Percentiles rank a stretch among this genome's conserved stretches.
These are phyloP conservation scores for Neurospora terricola DNA, from an alignment of 495 filamentous ascomycete genomes.

Conservation along the genomic window DNA sequence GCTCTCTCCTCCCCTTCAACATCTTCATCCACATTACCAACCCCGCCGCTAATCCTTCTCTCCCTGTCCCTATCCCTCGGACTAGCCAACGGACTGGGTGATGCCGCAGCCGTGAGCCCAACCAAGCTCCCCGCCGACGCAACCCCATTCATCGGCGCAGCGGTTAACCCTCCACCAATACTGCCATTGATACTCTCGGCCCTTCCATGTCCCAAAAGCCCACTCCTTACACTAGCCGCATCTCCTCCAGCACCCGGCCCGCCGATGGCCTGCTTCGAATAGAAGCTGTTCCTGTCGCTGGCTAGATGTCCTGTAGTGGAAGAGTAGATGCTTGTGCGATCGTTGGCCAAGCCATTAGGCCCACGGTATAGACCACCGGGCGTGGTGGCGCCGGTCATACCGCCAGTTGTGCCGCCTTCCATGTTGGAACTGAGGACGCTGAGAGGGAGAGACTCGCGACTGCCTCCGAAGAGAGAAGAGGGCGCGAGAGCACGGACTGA, in stretches of 20 bases:
- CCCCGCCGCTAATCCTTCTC: slow-evolving; percentile 4
- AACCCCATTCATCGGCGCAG: not conserved
- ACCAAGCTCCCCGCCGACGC: not conserved
- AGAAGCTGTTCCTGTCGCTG: slow-evolving; percentile 74
- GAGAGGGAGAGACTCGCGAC: slow-evolving; percentile 74
- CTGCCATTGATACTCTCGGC: slow-evolving; percentile 77
- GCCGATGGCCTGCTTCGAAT: slow-evolving; percentile 53
- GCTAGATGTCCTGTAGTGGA: slow-evolving; percentile 53
- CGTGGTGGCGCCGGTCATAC: slow-evolving; percentile 19
- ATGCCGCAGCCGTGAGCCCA: slow-evolving; percentile 7
- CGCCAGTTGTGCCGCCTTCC: slow-evolving; percentile 27
- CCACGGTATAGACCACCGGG: slow-evolving; percentile 54
- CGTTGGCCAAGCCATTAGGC: slow-evolving; percentile 55
- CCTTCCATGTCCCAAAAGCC: slow-evolving; percentile 60
- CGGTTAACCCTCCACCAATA: slow-evolving; percentile 40
- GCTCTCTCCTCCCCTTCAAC: not conserved
- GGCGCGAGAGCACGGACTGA: slow-evolving; percentile 88
- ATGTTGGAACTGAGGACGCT: slow-evolving; percentile 77
- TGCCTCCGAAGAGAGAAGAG: slow-evolving; percentile 85
- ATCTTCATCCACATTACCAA: slow-evolving; percentile 16
- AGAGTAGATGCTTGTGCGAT: slow-evolving; percentile 82
- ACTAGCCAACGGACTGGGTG: slow-evolving; percentile 51
- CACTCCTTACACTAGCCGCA: slow-evolving; percentile 69
- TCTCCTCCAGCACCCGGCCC: slow-evolving; percentile 59
- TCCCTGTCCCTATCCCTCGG: slow-evolving; percentile 35